Conservation (phyloP, 768 basidiomycete species). For the Mycena maculata region DNA sequence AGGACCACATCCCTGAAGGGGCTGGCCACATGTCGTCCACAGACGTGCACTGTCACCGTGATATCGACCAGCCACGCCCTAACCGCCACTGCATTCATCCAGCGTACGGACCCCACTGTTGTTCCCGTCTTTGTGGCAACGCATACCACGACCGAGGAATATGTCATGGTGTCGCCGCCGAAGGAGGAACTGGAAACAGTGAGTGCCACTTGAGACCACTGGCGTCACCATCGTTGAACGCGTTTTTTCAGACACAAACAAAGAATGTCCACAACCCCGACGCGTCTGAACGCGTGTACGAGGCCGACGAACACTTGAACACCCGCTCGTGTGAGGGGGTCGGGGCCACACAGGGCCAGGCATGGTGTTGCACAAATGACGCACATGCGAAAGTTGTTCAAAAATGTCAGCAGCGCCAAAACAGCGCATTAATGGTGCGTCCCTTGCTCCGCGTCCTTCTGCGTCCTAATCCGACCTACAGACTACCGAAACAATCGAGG, state of each 20-base stretch:
- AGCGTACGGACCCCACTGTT: not conserved
- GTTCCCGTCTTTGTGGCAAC: conserved; percentile 24
- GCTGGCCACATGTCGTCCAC: conserved; percentile 8
- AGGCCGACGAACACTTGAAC: not conserved
- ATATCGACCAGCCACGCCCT: conserved; percentile 15
- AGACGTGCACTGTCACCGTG: conserved; percentile 13
- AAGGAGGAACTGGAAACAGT: not conserved
- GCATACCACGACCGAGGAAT: conserved; percentile 8
- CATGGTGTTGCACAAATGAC: conserved; percentile 20
- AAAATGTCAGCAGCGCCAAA: not conserved
- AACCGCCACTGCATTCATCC: conserved; percentile 16
- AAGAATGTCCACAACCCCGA: not conserved
- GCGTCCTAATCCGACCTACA: not conserved
- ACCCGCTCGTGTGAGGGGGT: not conserved
- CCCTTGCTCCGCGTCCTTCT: not conserved
- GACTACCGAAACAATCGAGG: not conserved
- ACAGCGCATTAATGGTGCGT: conserved; percentile 19
- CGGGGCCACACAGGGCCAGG: not conserved
- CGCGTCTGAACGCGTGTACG: conserved; percentile 17
- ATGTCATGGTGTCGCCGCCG: not conserved
- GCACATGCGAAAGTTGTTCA: conserved; percentile 21
- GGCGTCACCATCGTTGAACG: not conserved
- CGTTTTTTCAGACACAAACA: conserved; percentile 10
- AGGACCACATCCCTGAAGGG: conserved; percentile 25
- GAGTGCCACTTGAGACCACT: conserved; percentile 3